Evolutionary conservation across 2,329 filamentous ascomycete genomes (phyloP), one percentile per base, ranked within the genome.

Genomic region (Hypoxylon sp.): DNA sequence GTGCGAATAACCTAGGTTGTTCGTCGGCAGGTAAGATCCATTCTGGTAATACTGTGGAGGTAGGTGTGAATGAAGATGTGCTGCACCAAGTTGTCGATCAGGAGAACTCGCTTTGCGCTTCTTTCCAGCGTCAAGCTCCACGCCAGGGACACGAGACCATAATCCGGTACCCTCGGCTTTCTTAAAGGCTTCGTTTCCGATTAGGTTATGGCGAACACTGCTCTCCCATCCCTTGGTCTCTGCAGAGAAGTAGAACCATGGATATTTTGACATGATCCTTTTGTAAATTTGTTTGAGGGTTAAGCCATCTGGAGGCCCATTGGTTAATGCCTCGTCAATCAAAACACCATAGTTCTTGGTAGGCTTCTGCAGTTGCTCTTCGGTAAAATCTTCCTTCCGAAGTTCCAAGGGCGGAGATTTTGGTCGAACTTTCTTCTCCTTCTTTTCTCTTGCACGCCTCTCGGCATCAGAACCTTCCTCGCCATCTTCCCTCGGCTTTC

Each of bases 211-310:
- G 0, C 87, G 85, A n/a, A 89, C 87, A 72, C 87, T 89, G 71
- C 87, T 89, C 75, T 89, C 87, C 87, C 87, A 89, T n/a, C 87
- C 87, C 74, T 88, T 89, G 5, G 87, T 89, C 74, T 88, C 87
- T 17, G 87, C 86, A 59, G 81, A 82, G 73, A 89, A 89, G 71
- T 85, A 86, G 70, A 87, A 89, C 82, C 85, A 89, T 8, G 87
- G 87, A 71, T 89, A 89, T 71, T 82, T 82, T 65, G 82, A 81
- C 70, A 85, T 86, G 58, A 89, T 89, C 53, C 87, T 82, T 77
- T 89, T 89, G 78, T 89, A 89, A 60, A 89, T 88, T 77, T 89
- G 87, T 76, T 89, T 88, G 50, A 89, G 81, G 2, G 85, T 86
- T 46, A 89, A 78, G 3, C 87, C 87, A 2, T 87, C 83, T 2